Base-by-base conservation (phyloP, 176 grass and related monocot species). In the Melocanna baccifera region DNA sequence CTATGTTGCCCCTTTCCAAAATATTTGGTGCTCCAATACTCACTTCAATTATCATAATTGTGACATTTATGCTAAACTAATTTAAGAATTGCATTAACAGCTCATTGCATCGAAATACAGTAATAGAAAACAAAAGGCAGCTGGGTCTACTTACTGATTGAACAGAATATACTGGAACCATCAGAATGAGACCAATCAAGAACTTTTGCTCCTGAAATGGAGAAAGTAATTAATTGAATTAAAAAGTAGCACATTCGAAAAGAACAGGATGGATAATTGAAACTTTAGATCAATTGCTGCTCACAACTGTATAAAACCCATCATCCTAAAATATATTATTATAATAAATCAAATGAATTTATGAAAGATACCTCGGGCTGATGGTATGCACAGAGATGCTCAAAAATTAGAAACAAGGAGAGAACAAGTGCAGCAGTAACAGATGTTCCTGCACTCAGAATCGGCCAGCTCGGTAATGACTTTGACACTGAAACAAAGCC, bases 141-240 rank as follows among this genome's bases (percentile, higher is more conserved):
- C 18, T 72, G 41, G 43, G 15, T 71, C 20, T 74, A 93, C 96
- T 87, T 90, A 98, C 96, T 83, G 96, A 98, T 87, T 94, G 91
- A 92, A 95, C 85, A 86, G 89, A 93, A 86, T 95, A 98, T 73
- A 98, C 83, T 80, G 96, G 96, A 90, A 98, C 96, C 96, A 98
- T 98, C 76, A 98, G 69, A 89, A 98, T 93, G 77, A 98, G 96
- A 89, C 96, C 96, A 71, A 95, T 71, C 89, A 98, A 92, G 81
- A 98, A 98, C 53, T 98, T 98, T 73, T 98, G 96, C 73, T 98
- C 96, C 96, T 95, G 93, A 45, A 93, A 87, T 87, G 45, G 39
- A 79, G 9, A 87, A 67, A 64, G 47, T 40, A 68, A 80, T 70
- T 41, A 73, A 77, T 47, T 63, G 62, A 86, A 80, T 69, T 14